phyloP scores from a whole-genome alignment of 2,329 filamentous ascomycete genomes.

The Aspergillus sp. region DNA sequence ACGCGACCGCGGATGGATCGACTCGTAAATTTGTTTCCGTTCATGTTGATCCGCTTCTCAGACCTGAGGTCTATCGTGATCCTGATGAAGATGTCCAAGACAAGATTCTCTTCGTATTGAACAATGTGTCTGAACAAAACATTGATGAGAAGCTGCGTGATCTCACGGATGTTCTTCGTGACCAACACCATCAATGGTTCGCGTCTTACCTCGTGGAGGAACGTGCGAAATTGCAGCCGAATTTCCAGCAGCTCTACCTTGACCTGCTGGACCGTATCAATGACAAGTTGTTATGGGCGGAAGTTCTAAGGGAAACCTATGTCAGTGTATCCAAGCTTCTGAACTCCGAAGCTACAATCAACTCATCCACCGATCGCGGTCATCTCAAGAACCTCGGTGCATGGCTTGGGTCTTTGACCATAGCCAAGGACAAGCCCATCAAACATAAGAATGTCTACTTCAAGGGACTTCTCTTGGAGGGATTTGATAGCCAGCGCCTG shows the following conservation, averaged over 20 bases:
- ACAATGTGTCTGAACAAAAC: constrained; percentile 92
- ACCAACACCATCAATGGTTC: constrained; percentile 92
- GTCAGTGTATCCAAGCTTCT: constrained; percentile 81
- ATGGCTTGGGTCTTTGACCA: constrained; percentile 90
- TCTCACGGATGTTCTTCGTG: constrained; percentile 74
- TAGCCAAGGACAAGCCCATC: constrained; percentile 92
- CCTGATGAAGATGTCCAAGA: constrained; percentile 84
- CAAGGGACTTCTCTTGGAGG: constrained; percentile 91
- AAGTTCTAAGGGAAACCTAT: constrained; percentile 92
- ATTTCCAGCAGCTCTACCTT: constrained; percentile 91
- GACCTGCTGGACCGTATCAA: constrained; percentile 83
- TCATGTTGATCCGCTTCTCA: constrained; percentile 69
- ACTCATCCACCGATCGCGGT: constrained; percentile 78
- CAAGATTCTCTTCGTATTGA: constrained; percentile 91
- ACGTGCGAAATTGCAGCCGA: constrained; percentile 94
- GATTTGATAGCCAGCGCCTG: constrained; percentile 86
- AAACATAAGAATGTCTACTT: constrained; percentile 96
- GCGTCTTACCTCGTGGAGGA: constrained; percentile 93
- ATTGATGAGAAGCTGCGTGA: constrained; percentile 81
- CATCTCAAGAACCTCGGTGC: constrained; percentile 91
- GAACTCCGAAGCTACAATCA: constrained; percentile 84
- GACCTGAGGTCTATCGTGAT: constrained; percentile 70
- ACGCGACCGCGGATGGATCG: constrained; percentile 59
- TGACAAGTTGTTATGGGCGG: constrained; percentile 75
- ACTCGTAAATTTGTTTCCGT: constrained; percentile 76